Evolutionary conservation across 1,284 basidiomycete species (phyloP), one percentile per base, ranked within the genome.

Genomic region (Hymenochaete sp.): DNA sequence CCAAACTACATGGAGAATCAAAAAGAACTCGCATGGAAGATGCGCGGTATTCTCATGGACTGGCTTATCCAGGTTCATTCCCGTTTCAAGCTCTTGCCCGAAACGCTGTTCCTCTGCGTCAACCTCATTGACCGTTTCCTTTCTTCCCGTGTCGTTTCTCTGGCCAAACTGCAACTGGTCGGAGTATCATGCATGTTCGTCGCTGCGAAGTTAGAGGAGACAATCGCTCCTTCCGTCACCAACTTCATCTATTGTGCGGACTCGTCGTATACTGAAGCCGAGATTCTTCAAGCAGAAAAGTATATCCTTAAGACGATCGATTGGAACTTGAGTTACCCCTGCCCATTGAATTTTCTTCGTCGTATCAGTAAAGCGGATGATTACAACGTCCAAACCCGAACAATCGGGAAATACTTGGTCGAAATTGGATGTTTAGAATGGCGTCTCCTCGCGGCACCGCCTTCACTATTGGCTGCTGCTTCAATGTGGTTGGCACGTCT

Each of bases 101-200:
- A 98, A 67, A 98, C 95, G 0, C 79, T 98, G 41, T 98, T 95
- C 70, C 79, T 98, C 48, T 85, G 86, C 53, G 73, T 90, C 59
- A 98, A 98, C 72, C 82, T 98, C 59, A 87, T 98, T 58, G 96
- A 98, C 66, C 90, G 95, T 42, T 97, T 98, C 75, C 78, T 98
- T 21, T 93, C 91, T 2, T 72, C 79, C 1, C 86, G 93, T 5
- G 82, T 88, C 38, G 88, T 97, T 39, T 93, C 92, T 4, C 75
- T 98, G 14, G 81, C 83, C 56, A 96, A 97, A 63, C 77, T 98
- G 32, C 95, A 98, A 64, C 80, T 98, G 14, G 93, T 98, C 44
- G 95, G 96, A 49, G 75, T 97, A 50, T 92, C 93, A 4, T 89
- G 89, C 57, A 77, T 98, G 63, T 95, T 98, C 65, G 74, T 98